Percentiles rank a stretch among this genome's conserved stretches.
Evolutionary conservation across 164 flowering plant genomes (phyloP).

Genomic region (Tinospora cordifolia): DNA sequence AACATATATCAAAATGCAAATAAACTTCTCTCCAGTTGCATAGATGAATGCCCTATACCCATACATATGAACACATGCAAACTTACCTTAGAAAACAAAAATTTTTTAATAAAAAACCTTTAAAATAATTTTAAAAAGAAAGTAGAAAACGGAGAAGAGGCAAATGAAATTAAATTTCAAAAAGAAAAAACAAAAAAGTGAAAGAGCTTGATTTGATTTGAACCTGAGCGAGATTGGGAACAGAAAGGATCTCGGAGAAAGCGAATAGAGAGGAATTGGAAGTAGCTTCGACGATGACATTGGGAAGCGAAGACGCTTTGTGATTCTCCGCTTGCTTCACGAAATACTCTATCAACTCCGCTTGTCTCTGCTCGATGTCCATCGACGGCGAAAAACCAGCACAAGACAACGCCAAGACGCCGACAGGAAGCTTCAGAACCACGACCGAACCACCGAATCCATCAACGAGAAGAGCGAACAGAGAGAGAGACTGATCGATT

Average conservation of each 20-base stretch:
- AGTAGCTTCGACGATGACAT: slow-evolving; percentile 62
- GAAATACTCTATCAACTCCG: slow-evolving; percentile 64
- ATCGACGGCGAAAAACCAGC: slow-evolving; percentile 29
- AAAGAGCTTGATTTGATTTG: neutral
- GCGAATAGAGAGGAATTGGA: slow-evolving; percentile 83
- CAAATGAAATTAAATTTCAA: neutral
- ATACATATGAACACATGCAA: neutral
- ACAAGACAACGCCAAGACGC: neutral
- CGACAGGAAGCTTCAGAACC: neutral
- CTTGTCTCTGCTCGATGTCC: slow-evolving; percentile 88
- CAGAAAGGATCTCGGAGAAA: slow-evolving; percentile 83
- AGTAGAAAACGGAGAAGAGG: neutral
- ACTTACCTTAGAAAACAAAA: neutral
- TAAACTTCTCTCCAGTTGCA: no score
- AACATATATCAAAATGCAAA: no score
- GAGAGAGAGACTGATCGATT: no score
- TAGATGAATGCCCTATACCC: neutral
- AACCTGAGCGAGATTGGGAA: slow-evolving; percentile 62
- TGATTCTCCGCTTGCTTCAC: slow-evolving; percentile 55
- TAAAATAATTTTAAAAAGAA: neutral
- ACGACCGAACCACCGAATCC: neutral
- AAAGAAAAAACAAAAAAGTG: neutral
- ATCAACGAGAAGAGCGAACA: neutral
- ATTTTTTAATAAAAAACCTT: neutral
- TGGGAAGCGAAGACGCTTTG: slow-evolving; percentile 45